Conservation (phyloP, 495 filamentous ascomycete species). For the Xylaria flabelliformis region DNA sequence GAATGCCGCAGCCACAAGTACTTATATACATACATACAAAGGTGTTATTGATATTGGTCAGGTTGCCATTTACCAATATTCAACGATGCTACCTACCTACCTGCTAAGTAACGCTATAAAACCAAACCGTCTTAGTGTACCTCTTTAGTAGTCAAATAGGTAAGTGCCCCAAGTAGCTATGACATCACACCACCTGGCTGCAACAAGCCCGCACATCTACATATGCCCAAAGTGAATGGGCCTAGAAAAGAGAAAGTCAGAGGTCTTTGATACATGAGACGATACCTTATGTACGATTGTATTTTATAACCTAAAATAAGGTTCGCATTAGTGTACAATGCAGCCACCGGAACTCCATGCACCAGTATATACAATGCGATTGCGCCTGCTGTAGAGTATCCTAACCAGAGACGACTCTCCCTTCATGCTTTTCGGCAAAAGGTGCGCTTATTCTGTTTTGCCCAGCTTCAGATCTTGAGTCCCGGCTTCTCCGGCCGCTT, state of each 20-base stretch:
- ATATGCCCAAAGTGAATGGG: not conserved
- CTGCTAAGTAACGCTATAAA: no score
- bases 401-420: not conserved
- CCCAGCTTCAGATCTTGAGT: conserved; percentile 39
- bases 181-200: not conserved
- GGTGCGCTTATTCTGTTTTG: conserved; percentile 44
- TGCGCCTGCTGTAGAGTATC: not conserved
- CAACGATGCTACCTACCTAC: no score
- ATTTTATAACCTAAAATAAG: not conserved
- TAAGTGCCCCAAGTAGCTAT: not conserved
- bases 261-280: not conserved
- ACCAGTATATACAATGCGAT: conserved; percentile 2
- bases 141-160: no score
- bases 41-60: not conserved
- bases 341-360: conserved; percentile 9
- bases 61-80: no score
- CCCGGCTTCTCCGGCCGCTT: conserved; percentile 36
- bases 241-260: not conserved
- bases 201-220: not conserved
- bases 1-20: no score
- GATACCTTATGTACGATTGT: conserved; percentile 12
- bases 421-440: not conserved
- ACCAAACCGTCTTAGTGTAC: no score
- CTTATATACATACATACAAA: not conserved
- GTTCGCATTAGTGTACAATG: conserved; percentile 36